Base-by-base conservation (phyloP, 2,329 filamentous ascomycete genomes). In the Bimuria novae-zelandiae region DNA sequence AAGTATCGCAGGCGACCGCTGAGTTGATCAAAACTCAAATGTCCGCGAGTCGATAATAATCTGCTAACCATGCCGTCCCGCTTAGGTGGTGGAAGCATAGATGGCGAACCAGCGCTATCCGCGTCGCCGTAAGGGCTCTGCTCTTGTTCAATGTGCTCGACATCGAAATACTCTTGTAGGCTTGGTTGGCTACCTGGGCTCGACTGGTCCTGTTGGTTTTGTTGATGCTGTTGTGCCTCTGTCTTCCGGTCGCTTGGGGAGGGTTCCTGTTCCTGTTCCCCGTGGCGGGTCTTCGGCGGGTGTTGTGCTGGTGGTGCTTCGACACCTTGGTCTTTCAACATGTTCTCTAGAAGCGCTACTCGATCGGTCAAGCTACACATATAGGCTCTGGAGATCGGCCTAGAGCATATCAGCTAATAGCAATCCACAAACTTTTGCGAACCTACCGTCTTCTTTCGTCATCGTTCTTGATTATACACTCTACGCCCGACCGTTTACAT, bases 311-410 rank as follows among this genome's bases (percentile, higher is more conserved):
- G 79, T 8, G 82, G 81, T 19, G 78, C 76, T 1, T 75, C 73
- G 16, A 79, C 75, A 44, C 81, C 81, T 29, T 75, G 76, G 33
- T 82, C 79, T 51, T 76, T 64, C 3, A 84, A 75, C 76, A 84
- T 75, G 14, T 69, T 68, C 68, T 84, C 82, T 0, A 84, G 73
- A 54, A 84, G 58, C 7, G 75, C 71, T 37, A 84, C 81, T 4
- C 82, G 76, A 21, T 81, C 79, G n/a, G 80, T 81, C 10, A 84
- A 71, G 1, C 80, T 83, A 35, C 78, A 80, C 77, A 83, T 82
- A 66, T 84, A 84, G 48, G 82, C 82, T 64, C 82, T 80, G 17
- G 81, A 84, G 29, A 84, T 82, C 7, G 82, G 82, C 32, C 81
- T 83, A 39, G 25, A 46, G 29, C n/a, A 19, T 14, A 21, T 25